A percentile compares a stretch with the other conserved stretches of the same genome.
These are phyloP conservation scores for Cydonia oblonga DNA, from an alignment of 331 rosid genomes.

Conservation along the genomic window DNA sequence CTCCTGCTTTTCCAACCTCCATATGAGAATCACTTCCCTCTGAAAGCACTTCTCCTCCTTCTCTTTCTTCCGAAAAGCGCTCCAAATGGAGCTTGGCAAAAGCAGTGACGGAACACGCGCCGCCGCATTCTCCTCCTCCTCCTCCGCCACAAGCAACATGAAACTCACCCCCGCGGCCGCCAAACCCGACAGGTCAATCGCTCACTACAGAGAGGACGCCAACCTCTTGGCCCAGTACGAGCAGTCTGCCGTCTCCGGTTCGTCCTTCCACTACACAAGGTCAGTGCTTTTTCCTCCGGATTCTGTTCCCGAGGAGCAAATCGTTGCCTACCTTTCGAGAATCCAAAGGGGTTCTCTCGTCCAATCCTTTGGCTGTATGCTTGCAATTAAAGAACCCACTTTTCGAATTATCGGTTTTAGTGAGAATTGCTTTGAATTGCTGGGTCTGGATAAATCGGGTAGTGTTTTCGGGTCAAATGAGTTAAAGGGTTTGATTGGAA, in stretches of 20 bases:
- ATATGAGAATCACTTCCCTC: background rate
- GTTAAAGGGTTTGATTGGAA: slow-evolving; percentile 32
- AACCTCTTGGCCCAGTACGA: slow-evolving; percentile 52
- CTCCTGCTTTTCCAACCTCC: background rate
- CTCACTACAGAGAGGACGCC: slow-evolving; percentile 62
- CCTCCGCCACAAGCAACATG: slow-evolving; percentile 55
- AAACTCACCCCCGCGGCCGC: slow-evolving; percentile 12
- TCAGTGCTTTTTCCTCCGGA: slow-evolving; percentile 31
- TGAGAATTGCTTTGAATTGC: slow-evolving; percentile 50
- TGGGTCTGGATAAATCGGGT: slow-evolving; percentile 41
- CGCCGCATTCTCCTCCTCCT: slow-evolving; percentile 32
- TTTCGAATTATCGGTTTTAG: slow-evolving; percentile 51
- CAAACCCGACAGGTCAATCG: slow-evolving; percentile 25
- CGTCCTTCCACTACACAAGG: slow-evolving; percentile 54
- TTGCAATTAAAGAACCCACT: slow-evolving; percentile 49
- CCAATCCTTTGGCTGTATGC: slow-evolving; percentile 74
- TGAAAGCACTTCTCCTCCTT: background rate
- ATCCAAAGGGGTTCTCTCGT: slow-evolving; percentile 72
- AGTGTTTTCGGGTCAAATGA: slow-evolving; percentile 6
- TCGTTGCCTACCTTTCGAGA: slow-evolving; percentile 40
- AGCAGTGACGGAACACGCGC: slow-evolving; percentile 25
- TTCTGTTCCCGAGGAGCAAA: slow-evolving; percentile 55
- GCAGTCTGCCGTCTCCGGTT: slow-evolving; percentile 44
- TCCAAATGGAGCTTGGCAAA: slow-evolving; percentile 28
- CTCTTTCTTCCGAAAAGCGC: background rate